Evolutionary conservation across 2,329 filamentous ascomycete species (phyloP).

Genomic region (Hymenoscyphus fructigenus): DNA sequence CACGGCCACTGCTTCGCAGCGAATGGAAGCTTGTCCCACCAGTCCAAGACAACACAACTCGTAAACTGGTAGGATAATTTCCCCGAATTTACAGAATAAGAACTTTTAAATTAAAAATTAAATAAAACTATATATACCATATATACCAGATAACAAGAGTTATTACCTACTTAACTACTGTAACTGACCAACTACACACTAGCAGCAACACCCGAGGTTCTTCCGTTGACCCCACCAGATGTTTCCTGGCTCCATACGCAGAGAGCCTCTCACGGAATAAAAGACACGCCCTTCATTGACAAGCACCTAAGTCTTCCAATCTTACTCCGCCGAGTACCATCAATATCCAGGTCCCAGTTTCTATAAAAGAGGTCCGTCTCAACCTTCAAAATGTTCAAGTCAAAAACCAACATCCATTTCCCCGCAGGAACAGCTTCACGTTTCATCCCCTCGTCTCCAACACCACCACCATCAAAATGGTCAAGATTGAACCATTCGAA

Average conservation of each 20-base stretch:
- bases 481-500: constrained; percentile 60
- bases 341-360: neutral
- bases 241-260: too few relatives aligned
- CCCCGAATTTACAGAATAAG: too few relatives aligned
- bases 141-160: too few relatives aligned
- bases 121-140: too few relatives aligned
- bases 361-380: neutral
- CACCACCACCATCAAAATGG: constrained; percentile 44
- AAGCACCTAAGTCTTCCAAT: neutral
- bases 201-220: too few relatives aligned
- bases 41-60: neutral
- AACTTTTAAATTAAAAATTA: too few relatives aligned
- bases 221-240: too few relatives aligned
- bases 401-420: constrained; percentile 5
- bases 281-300: neutral
- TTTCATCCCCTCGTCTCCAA: constrained; percentile 4
- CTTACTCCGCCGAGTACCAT: neutral
- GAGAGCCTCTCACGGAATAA: too few relatives aligned
- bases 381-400: neutral
- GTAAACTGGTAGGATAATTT: neutral
- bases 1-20: neutral
- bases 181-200: too few relatives aligned
- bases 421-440: neutral
- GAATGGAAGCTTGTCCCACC: neutral
- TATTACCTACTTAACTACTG: too few relatives aligned